Evolutionary conservation across 2,329 filamentous ascomycete genomes (phyloP).

Genomic region (Fusarium virguliforme): DNA sequence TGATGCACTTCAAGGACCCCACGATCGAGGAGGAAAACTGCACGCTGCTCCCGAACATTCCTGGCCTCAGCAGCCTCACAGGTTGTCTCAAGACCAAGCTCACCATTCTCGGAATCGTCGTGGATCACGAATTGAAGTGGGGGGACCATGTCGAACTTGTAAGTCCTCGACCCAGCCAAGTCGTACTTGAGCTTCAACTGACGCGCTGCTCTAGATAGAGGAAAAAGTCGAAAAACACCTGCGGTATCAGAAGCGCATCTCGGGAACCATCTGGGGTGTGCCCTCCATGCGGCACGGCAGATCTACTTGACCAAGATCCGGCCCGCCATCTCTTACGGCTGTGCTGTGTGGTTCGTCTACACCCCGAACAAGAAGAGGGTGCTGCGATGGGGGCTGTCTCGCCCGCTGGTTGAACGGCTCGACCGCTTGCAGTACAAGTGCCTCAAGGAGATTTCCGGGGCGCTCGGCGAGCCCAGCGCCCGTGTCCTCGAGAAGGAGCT

Average conservation of each 20-base stretch:
- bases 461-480: not conserved
- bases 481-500: slow-evolving; percentile 20
- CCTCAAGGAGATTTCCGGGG: slow-evolving; percentile 15
- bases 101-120: slow-evolving; percentile 9
- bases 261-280: slow-evolving; percentile 9
- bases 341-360: slow-evolving; percentile 18
- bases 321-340: slow-evolving; percentile 23
- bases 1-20: slow-evolving; percentile 19
- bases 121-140: slow-evolving; percentile 6
- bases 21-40: not conserved
- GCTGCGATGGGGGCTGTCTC: too few relatives aligned
- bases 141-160: not conserved
- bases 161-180: not conserved
- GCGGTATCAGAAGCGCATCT: slow-evolving; percentile 10
- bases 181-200: not conserved
- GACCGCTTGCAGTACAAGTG: slow-evolving; percentile 14
- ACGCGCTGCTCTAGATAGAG: not conserved
- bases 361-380: not conserved
- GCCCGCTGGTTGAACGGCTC: not conserved
- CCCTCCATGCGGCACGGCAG: not conserved
- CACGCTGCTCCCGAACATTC: slow-evolving; percentile 10
- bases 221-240: slow-evolving; percentile 13
- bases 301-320: slow-evolving; percentile 27
- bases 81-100: not conserved
- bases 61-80: not conserved